Base-by-base conservation (phyloP, 768 basidiomycete species). In the Lactarius sp. region DNA sequence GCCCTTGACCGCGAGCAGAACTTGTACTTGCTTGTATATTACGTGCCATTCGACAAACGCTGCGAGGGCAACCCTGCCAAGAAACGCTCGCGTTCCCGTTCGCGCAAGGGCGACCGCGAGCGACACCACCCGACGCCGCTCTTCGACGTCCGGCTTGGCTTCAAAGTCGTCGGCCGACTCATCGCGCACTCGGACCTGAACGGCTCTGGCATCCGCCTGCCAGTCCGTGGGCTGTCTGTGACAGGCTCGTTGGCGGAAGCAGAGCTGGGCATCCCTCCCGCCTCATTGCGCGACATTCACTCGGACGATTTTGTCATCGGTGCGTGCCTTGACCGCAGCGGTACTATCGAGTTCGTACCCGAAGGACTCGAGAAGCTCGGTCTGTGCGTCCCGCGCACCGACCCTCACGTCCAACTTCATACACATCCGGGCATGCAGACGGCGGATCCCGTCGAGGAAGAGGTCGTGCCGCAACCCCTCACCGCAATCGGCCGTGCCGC, bases 341-440 rank as follows among this genome's bases (percentile, higher is more conserved):
- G 76, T 0, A 90, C 90, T 4, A 82, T 95, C 56, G 85, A 91
- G 72, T 92, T 95, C 65, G 73, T 85, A n/a, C 82, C 87, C 0
- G 86, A 95, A 54, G 92, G 90, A 0, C 78, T 94, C 59, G 80
- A 84, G 67, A 83, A 85, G 72, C 79, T 95, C 60, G 91, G 90
- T 0, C 75, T 94, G 65, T 86, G 86, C 55, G 69, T 67, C 41
- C 69, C 68, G 37, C 69, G 68, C 51, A 59, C 61, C 34, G 64
- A 63, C 36, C 68, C 68, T 0, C 50, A 58, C 4, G 46, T 51
- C 5, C 51, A 56, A 20, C 51, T 58, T 2, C 56, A 39, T 5
- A 51, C 56, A 1, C 56, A 55, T 47, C 62, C 69, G 44, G 59
- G 46, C 14, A 52, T 63, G 66, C 74, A 73, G 36, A 73, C 73